phyloP scores from a whole-genome alignment of 371 early-diverging fungal genomes.

The Syncephalastrum contaminatum region DNA sequence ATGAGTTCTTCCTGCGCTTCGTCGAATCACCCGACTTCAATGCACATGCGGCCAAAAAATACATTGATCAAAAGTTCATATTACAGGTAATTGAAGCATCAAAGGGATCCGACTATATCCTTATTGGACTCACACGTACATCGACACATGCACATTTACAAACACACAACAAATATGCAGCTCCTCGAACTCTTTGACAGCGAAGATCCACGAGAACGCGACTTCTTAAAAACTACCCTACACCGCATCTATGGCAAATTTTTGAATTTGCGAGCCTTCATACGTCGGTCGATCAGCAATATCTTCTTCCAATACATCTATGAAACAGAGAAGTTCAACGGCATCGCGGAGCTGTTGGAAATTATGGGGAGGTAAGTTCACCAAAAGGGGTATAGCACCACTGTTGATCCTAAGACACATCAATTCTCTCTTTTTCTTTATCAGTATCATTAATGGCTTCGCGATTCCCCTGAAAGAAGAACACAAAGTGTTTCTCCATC shows the following conservation, averaged over 20 bases:
- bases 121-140: not conserved
- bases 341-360: slow-evolving; percentile 95
- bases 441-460: slow-evolving; percentile 97
- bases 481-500: slow-evolving; percentile 90
- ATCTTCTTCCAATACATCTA: slow-evolving; percentile 97
- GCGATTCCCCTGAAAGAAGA: slow-evolving; percentile 96
- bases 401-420: not conserved
- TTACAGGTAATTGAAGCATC: slow-evolving; percentile 54
- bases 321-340: slow-evolving; percentile 94
- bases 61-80: slow-evolving; percentile 23
- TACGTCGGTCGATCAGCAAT: slow-evolving; percentile 94
- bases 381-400: not conserved
- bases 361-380: slow-evolving; percentile 82
- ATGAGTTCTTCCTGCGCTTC: slow-evolving; percentile 95
- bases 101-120: too few species aligned
- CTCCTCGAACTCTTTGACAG: slow-evolving; percentile 94
- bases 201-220: slow-evolving; percentile 97
- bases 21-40: slow-evolving; percentile 97
- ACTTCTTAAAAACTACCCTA: slow-evolving; percentile 95
- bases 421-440: slow-evolving; percentile 3
- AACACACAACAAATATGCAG: slow-evolving; percentile 32
- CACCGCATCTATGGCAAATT: slow-evolving; percentile 98
- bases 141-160: not conserved
- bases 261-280: slow-evolving; percentile 91
- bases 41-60: slow-evolving; percentile 73